Conservation (phyloP, 768 basidiomycete genomes). For the Podaxis sp. region DNA sequence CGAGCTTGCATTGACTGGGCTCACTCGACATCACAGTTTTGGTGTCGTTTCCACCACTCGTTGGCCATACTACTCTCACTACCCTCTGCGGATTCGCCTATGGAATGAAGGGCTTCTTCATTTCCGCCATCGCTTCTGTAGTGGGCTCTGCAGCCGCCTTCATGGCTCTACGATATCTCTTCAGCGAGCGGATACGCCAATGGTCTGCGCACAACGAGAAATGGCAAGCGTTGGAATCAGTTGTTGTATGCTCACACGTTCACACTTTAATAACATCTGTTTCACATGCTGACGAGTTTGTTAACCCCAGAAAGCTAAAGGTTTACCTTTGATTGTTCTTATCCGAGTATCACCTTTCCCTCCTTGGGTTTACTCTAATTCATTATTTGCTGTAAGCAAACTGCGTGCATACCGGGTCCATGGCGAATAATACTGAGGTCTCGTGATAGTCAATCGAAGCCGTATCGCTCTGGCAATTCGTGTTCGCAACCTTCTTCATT, state of each 20-base stretch:
- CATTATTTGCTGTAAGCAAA: slow-evolving; percentile 65
- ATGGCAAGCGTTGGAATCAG: slow-evolving; percentile 76
- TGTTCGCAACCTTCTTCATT: slow-evolving; percentile 66
- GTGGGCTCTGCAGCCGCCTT: slow-evolving; percentile 66
- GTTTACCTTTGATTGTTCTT: slow-evolving; percentile 77
- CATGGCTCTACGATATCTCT: slow-evolving; percentile 54
- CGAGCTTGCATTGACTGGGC: not conserved
- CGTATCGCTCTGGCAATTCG: slow-evolving; percentile 74
- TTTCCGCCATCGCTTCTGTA: slow-evolving; percentile 60
- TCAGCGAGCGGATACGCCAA: slow-evolving; percentile 49
- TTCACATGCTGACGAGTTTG: slow-evolving; percentile 4
- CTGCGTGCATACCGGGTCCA: slow-evolving; percentile 14
- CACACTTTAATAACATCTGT: not conserved
- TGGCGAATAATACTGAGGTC: slow-evolving; percentile 1
- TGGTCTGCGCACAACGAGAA: slow-evolving; percentile 66
- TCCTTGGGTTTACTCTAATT: slow-evolving; percentile 86
- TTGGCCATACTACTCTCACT: slow-evolving; percentile 66
- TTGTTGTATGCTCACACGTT: slow-evolving; percentile 52
- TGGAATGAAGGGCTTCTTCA: slow-evolving; percentile 72
- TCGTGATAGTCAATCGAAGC: slow-evolving; percentile 61
- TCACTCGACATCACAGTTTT: slow-evolving; percentile 30
- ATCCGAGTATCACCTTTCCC: slow-evolving; percentile 82
- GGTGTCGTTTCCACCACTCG: slow-evolving; percentile 56
- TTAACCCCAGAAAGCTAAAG: slow-evolving; percentile 57
- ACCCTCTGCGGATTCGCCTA: slow-evolving; percentile 83